Base-by-base conservation (phyloP, 176 grass and related monocot species). In the Otatea glauca region DNA sequence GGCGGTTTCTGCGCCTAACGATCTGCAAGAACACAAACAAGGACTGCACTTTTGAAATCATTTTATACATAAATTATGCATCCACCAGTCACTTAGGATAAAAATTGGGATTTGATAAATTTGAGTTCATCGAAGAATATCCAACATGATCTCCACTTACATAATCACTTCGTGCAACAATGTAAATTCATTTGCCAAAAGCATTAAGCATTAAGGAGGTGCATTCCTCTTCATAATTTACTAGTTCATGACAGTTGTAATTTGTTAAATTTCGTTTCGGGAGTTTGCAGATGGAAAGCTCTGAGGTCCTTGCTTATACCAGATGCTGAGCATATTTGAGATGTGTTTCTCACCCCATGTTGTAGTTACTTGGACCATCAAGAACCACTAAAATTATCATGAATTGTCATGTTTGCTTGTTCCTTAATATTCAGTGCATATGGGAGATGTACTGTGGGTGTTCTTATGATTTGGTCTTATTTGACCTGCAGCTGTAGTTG, bases 331-430 rank as follows among this genome's bases (percentile, higher is more conserved):
- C 21, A 74, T 8, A 65, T 74, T 9, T 29, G 17, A 54, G 50
- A 54, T 54, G 51, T 54, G 6, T 54, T 54, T 16, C 51, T 18
- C 17, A 62, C n/a, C 51, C 16, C 23, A 51, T 70, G 7, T 47
- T 70, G 27, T 42, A 70, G 29, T 21, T 82, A 69, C 27, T n/a
- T 70, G 42, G 64, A 88, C n/a, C 47, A 70, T 38, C 55, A 83
- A 88, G 44, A 65, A 71, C 29, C 45, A 83, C 48, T 63, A 67
- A 53, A 63, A 38, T 43, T 62, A 77, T 23, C 44, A 44, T 42
- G 25, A 7, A 63, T 77, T 39, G 17, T 7, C 42, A 76, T 70
- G 44, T 42, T 54, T 82, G 21, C 11, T 42, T 69, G 16, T 62
- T 68, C 65, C 9, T 60, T 59, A 62, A 79, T 35, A 53, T 43